Conservation (phyloP, 208 protist genomes). For the Leishmania mexicana region DNA sequence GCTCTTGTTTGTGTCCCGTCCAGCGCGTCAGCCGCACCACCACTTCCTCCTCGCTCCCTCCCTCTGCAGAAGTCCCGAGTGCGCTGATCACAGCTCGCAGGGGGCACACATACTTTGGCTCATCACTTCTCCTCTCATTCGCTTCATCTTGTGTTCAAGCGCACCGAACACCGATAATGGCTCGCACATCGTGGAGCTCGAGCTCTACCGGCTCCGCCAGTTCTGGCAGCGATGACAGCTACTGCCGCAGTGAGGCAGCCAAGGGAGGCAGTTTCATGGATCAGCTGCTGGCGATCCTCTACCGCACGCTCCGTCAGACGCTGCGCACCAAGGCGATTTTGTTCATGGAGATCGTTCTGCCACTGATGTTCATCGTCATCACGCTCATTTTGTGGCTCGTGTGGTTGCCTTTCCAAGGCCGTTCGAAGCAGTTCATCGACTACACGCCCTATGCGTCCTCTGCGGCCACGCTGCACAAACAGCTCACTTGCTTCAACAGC, state of each 20-base stretch:
- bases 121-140: background rate
- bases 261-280: constrained; percentile 40
- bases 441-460: constrained; percentile 19
- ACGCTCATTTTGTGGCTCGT: constrained; percentile 48
- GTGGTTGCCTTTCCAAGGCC: constrained; percentile 24
- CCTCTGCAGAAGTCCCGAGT: background rate
- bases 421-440: constrained; percentile 26
- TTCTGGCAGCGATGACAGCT: background rate
- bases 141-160: background rate
- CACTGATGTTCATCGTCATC: constrained; percentile 52
- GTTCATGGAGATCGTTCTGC: constrained; percentile 55
- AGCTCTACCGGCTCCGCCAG: background rate
- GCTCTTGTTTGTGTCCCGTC: background rate
- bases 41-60: background rate
- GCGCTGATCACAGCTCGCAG: background rate
- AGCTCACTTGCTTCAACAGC: constrained; percentile 31
- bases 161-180: background rate
- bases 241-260: background rate
- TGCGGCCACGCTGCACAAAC: constrained; percentile 14
- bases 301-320: constrained; percentile 50
- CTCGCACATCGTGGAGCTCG: background rate
- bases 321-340: constrained; percentile 27
- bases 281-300: constrained; percentile 53
- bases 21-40: background rate
- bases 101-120: background rate